These are phyloP conservation scores for Paradendryphiella salina DNA, from an alignment of 2,329 filamentous ascomycete genomes.

Conservation along the genomic window DNA sequence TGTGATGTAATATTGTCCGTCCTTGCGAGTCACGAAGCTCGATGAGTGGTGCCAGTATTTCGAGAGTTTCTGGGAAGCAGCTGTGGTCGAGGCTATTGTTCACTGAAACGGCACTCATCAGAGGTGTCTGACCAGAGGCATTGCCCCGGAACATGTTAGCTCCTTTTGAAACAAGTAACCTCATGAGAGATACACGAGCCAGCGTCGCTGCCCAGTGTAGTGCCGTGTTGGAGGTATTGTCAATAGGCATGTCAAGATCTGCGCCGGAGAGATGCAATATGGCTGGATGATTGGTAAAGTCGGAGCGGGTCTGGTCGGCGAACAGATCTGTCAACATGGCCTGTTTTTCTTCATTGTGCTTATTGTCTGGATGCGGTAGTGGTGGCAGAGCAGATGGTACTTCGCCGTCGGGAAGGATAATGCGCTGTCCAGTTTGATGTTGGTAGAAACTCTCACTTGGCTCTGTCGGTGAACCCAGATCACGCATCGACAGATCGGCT, in stretches of 20 bases:
- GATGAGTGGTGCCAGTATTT: slow-evolving; percentile 85
- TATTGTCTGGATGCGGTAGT: slow-evolving; percentile 60
- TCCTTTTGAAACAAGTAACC: slow-evolving; percentile 78
- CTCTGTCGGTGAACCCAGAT: slow-evolving; percentile 68
- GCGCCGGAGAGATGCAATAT: slow-evolving; percentile 73
- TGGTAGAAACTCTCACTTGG: slow-evolving; percentile 72
- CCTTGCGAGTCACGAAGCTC: slow-evolving; percentile 88
- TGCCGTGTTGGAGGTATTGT: slow-evolving; percentile 84
- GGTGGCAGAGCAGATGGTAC: slow-evolving; percentile 66
- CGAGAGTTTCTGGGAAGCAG: slow-evolving; percentile 87
- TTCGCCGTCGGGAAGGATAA: slow-evolving; percentile 54
- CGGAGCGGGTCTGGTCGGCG: slow-evolving; percentile 62
- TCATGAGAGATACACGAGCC: slow-evolving; percentile 79
- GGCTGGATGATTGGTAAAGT: slow-evolving; percentile 74
- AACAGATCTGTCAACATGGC: slow-evolving; percentile 75
- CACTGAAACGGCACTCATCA: slow-evolving; percentile 90
- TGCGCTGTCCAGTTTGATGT: slow-evolving; percentile 52
- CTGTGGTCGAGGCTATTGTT: slow-evolving; percentile 92
- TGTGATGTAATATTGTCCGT: slow-evolving; percentile 91
- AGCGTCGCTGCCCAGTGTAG: slow-evolving; percentile 96
- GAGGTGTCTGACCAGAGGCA: slow-evolving; percentile 82
- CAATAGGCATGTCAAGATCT: slow-evolving; percentile 91
- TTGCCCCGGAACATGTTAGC: slow-evolving; percentile 89
- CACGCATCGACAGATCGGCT: slow-evolving; percentile 63
- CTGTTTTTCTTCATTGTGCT: slow-evolving; percentile 77